Conservation (phyloP, 2,329 filamentous ascomycete genomes). For the Epichloe glyceriae region DNA sequence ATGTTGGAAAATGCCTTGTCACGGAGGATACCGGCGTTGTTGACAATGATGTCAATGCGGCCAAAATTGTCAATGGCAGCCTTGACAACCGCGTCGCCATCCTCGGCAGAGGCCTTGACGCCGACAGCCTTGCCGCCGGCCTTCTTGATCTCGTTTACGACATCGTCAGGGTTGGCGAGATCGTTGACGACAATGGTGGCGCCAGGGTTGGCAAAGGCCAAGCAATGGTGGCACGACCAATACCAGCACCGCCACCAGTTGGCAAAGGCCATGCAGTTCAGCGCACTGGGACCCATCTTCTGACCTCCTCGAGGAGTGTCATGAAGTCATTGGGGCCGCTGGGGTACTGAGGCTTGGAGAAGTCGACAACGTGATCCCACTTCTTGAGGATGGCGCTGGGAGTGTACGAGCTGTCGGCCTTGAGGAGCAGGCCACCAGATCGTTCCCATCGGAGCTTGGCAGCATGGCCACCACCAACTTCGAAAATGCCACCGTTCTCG, state of each 20-base stretch:
- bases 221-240: slow-evolving; percentile 76
- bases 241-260: slow-evolving; percentile 75
- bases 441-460: slow-evolving; percentile 95
- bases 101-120: slow-evolving; percentile 86
- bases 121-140: slow-evolving; percentile 79
- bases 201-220: slow-evolving; percentile 76
- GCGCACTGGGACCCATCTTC: slow-evolving; percentile 60
- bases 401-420: slow-evolving; percentile 78
- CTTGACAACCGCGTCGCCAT: slow-evolving; percentile 85
- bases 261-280: too few relatives aligned
- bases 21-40: slow-evolving; percentile 94
- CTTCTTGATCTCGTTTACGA: slow-evolving; percentile 87
- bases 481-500: slow-evolving; percentile 84
- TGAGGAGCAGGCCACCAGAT: slow-evolving; percentile 74
- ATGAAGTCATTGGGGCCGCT: slow-evolving; percentile 80
- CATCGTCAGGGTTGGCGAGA: slow-evolving; percentile 77
- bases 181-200: slow-evolving; percentile 91
- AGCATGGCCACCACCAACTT: slow-evolving; percentile 82
- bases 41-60: slow-evolving; percentile 87
- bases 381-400: slow-evolving; percentile 77
- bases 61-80: slow-evolving; percentile 86
- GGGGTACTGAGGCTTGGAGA: slow-evolving; percentile 67
- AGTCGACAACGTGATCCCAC: slow-evolving; percentile 82
- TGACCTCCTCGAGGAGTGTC: slow-evolving; percentile 66
- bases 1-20: slow-evolving; percentile 98